Conservation (phyloP, 2,329 filamentous ascomycete genomes). For the Sarocladium oryzae region DNA sequence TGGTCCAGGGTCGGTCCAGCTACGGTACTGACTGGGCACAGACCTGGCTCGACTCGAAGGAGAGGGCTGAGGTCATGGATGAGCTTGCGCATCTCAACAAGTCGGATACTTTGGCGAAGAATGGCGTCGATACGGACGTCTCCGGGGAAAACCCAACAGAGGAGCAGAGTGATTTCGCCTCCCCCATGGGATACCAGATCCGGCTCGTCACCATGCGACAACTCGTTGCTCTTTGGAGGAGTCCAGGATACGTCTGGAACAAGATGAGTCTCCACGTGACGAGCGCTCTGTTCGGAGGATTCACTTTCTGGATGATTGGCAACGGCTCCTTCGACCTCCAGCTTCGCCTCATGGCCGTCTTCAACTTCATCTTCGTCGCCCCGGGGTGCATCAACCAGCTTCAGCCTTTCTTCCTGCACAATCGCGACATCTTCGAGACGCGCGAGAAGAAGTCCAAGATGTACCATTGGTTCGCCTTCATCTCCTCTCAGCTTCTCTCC, state of each 20-base stretch:
- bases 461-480: conserved; percentile 54
- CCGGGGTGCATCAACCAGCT: conserved; percentile 52
- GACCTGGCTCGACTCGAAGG: conserved; percentile 37
- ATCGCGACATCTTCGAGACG: conserved; percentile 50
- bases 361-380: conserved; percentile 58
- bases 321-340: conserved; percentile 44
- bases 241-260: conserved; percentile 60
- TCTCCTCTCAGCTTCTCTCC: conserved; percentile 43
- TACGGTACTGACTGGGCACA: conserved; percentile 58
- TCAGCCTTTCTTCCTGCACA: conserved; percentile 51
- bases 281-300: conserved; percentile 53
- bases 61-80: not conserved
- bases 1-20: conserved; percentile 22
- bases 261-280: conserved; percentile 52
- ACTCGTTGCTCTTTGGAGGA: conserved; percentile 59
- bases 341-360: conserved; percentile 51
- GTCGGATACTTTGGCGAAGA: too few relatives aligned
- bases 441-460: conserved; percentile 56
- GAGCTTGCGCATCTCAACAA: not conserved
- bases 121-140: too few relatives aligned
- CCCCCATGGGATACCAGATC: conserved; percentile 56
- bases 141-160: too few relatives aligned
- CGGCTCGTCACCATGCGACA: conserved; percentile 57
- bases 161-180: conserved; percentile 46
- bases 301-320: conserved; percentile 55